These are phyloP conservation scores for Starmerella sp. DNA, from an alignment of 805 yeast genomes.

Conservation along the genomic window DNA sequence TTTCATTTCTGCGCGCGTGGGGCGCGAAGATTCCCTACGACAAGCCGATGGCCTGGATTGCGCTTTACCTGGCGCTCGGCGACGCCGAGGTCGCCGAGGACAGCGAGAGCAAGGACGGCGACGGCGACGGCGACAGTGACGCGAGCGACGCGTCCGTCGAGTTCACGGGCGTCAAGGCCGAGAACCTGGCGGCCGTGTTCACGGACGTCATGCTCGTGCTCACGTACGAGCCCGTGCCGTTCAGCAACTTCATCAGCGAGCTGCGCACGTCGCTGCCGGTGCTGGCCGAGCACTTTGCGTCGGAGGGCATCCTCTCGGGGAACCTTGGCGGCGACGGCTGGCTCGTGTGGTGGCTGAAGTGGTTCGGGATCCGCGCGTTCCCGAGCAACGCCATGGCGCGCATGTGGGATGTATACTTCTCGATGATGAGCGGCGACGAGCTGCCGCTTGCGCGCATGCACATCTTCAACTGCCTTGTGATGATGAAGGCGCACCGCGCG, in stretches of 20 bases:
- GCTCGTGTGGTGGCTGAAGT: slow-evolving; percentile 92
- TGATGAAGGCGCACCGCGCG: slow-evolving; percentile 67
- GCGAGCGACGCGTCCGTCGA: slow-evolving; percentile 35
- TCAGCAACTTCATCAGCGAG: slow-evolving; percentile 46
- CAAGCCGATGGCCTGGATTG: slow-evolving; percentile 77
- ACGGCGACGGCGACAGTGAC: no score
- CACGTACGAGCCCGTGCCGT: slow-evolving; percentile 8
- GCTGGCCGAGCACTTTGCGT: slow-evolving; percentile 59
- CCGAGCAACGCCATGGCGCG: slow-evolving; percentile 73
- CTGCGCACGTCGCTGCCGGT: slow-evolving; percentile 61
- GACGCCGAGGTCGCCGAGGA: not conserved
- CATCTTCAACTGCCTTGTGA: slow-evolving; percentile 62
- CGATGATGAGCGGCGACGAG: slow-evolving; percentile 37
- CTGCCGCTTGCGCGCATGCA: slow-evolving; percentile 31
- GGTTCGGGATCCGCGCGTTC: slow-evolving; percentile 78
- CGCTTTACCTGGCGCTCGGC: slow-evolving; percentile 66
- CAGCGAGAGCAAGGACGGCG: slow-evolving; percentile 33
- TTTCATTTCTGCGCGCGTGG: slow-evolving; percentile 64
- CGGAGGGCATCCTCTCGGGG: slow-evolving; percentile 58
- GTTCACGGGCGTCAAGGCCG: slow-evolving; percentile 25
- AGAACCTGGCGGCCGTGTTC: slow-evolving; percentile 6
- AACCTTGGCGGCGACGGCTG: slow-evolving; percentile 64
- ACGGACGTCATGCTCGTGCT: slow-evolving; percentile 13
- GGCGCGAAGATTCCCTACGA: slow-evolving; percentile 67
- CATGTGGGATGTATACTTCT: slow-evolving; percentile 77